Conservation (phyloP, 2,329 filamentous ascomycete genomes). For the Stagonosporopsis rhizophila region DNA sequence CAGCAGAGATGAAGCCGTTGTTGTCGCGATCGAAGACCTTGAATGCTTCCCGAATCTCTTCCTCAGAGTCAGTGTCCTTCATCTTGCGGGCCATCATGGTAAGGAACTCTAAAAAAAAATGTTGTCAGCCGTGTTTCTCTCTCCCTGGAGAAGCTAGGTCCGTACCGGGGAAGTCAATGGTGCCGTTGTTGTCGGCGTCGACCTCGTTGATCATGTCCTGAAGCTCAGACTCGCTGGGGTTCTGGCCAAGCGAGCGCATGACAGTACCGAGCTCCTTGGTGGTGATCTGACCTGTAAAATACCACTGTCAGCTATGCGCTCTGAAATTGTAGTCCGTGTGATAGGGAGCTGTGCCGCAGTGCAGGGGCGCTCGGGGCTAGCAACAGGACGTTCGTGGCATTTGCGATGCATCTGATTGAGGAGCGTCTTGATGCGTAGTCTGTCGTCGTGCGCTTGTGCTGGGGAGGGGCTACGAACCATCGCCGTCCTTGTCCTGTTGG, state of each 20-base stretch:
- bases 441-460: not conserved
- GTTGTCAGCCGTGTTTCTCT: slow-evolving; percentile 14
- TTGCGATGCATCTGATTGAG: slow-evolving; percentile 11
- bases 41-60: slow-evolving; percentile 71
- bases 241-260: slow-evolving; percentile 69
- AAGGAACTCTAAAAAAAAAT: slow-evolving; percentile 62
- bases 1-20: slow-evolving; percentile 69
- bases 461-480: slow-evolving; percentile 54
- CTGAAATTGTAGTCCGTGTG: slow-evolving; percentile 15
- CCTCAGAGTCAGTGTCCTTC: slow-evolving; percentile 67
- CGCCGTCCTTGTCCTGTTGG: slow-evolving; percentile 64
- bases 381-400: slow-evolving; percentile 5
- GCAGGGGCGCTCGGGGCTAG: slow-evolving; percentile 3
- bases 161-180: slow-evolving; percentile 68
- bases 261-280: slow-evolving; percentile 69
- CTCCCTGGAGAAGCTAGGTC: not conserved
- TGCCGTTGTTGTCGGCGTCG: slow-evolving; percentile 69
- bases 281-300: slow-evolving; percentile 64
- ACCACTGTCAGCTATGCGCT: slow-evolving; percentile 32
- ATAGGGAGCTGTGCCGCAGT: slow-evolving; percentile 2
- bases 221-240: slow-evolving; percentile 67
- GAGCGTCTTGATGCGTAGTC: not conserved
- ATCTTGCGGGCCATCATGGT: slow-evolving; percentile 71
- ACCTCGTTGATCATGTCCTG: slow-evolving; percentile 73
- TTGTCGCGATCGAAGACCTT: slow-evolving; percentile 71